phyloP scores from a whole-genome alignment of 108 stramenopile species.

The Nitzschia sp. region DNA sequence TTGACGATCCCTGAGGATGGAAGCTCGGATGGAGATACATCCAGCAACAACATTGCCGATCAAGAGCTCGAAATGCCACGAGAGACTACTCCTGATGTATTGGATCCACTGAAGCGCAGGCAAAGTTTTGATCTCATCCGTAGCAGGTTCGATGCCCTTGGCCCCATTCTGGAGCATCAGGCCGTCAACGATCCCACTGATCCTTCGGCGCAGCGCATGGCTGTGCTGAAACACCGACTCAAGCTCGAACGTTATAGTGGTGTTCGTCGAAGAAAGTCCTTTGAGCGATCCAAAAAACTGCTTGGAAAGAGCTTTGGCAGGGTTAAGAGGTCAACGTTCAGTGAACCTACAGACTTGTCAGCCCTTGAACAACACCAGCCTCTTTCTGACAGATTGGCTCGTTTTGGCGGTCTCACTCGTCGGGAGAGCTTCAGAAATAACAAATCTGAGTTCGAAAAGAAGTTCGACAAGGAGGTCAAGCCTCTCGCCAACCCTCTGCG shows the following conservation, averaged over 20 bases:
- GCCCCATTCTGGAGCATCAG: neutral
- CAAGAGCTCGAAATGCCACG: neutral
- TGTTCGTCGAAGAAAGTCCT: constrained; percentile 1
- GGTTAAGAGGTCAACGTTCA: too few relatives aligned
- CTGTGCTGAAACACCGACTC: neutral
- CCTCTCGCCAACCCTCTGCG: neutral
- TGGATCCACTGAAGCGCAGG: neutral
- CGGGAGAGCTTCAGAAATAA: neutral
- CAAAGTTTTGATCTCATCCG: neutral
- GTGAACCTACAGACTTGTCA: neutral
- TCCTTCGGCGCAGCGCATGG: neutral
- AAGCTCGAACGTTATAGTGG: constrained; percentile 6
- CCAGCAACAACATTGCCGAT: neutral
- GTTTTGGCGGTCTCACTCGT: constrained; percentile 6
- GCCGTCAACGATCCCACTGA: neutral
- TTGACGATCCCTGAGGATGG: neutral
- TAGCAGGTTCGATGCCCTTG: too few relatives aligned
- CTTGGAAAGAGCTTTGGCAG: neutral
- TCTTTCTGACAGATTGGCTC: neutral
- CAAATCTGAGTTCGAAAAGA: neutral
- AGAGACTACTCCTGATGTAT: neutral
- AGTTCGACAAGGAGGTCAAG: constrained; percentile 15
- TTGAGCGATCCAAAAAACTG: constrained; percentile 2
- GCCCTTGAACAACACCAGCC: neutral
- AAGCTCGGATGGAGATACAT: neutral